phyloP scores from a whole-genome alignment of 2,329 filamentous ascomycete genomes.

The Sporothrix luriei region DNA sequence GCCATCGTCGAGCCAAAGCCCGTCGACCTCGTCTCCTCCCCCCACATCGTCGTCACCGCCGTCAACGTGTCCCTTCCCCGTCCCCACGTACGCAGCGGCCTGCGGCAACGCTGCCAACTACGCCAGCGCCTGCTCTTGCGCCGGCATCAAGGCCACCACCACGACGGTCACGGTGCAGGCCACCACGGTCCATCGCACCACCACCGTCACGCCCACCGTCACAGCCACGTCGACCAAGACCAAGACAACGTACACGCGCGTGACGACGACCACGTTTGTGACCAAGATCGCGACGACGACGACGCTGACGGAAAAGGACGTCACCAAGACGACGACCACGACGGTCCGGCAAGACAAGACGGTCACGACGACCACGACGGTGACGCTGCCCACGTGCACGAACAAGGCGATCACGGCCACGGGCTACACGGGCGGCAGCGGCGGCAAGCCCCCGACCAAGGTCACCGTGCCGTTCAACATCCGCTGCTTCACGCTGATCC shows the following conservation, averaged over 20 bases:
- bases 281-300: conserved; percentile 7
- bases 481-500: conserved; percentile 22
- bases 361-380: background rate
- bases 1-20: background rate
- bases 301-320: background rate
- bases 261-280: conserved; percentile 7
- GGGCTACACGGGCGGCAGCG: background rate
- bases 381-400: conserved; percentile 19
- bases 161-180: background rate
- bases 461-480: conserved; percentile 13
- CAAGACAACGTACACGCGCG: background rate
- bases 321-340: background rate
- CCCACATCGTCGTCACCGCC: background rate
- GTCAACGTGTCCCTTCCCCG: background rate
- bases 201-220: conserved; percentile 8
- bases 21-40: background rate
- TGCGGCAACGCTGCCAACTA: conserved; percentile 37
- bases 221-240: conserved; percentile 18
- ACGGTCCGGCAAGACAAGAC: conserved; percentile 1
- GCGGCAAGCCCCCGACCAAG: background rate
- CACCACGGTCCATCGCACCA: conserved; percentile 24
- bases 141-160: conserved; percentile 36
- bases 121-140: conserved; percentile 41
- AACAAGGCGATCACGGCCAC: conserved; percentile 1
- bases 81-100: conserved; percentile 37